phyloP scores from a whole-genome alignment of 2,329 filamentous ascomycete species.

The Nannizziopsis arthrosporioides region DNA sequence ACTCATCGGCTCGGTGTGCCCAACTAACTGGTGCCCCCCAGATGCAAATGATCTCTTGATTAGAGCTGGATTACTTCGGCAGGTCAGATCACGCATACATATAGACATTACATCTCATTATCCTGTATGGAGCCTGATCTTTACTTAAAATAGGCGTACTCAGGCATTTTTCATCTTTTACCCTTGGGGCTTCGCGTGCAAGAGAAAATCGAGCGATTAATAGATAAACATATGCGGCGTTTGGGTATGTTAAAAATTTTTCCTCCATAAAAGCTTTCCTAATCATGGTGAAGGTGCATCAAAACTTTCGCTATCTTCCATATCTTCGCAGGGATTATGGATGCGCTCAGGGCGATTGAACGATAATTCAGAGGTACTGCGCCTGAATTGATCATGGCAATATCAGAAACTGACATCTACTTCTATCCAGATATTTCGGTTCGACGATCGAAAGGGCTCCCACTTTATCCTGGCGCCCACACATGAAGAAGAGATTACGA shows the following conservation, averaged over 20 bases:
- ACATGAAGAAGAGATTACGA: constrained; percentile 92
- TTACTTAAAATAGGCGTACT: constrained; percentile 50
- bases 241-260: constrained; percentile 43
- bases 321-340: constrained; percentile 81
- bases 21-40: constrained; percentile 20
- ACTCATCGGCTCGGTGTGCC: not conserved
- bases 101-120: not conserved
- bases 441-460: constrained; percentile 65
- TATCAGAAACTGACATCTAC: not conserved
- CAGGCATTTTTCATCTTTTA: constrained; percentile 84
- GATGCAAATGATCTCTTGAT: constrained; percentile 57
- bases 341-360: constrained; percentile 68
- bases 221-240: constrained; percentile 78
- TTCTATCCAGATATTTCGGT: constrained; percentile 55
- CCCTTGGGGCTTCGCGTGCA: constrained; percentile 79
- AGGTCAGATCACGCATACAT: constrained; percentile 38
- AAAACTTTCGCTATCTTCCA: constrained; percentile 67
- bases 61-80: constrained; percentile 60
- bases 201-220: constrained; percentile 70
- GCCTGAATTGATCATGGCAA: not conserved
- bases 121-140: not conserved
- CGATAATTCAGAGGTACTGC: constrained; percentile 57
- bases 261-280: not conserved
- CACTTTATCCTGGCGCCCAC: constrained; percentile 76
- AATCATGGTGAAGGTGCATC: constrained; percentile 50